A percentile compares a stretch with the other conserved stretches of the same genome.
These are phyloP conservation scores for Aspergillus tubingensis DNA, from an alignment of 2,329 filamentous ascomycete genomes.

Conservation along the genomic window DNA sequence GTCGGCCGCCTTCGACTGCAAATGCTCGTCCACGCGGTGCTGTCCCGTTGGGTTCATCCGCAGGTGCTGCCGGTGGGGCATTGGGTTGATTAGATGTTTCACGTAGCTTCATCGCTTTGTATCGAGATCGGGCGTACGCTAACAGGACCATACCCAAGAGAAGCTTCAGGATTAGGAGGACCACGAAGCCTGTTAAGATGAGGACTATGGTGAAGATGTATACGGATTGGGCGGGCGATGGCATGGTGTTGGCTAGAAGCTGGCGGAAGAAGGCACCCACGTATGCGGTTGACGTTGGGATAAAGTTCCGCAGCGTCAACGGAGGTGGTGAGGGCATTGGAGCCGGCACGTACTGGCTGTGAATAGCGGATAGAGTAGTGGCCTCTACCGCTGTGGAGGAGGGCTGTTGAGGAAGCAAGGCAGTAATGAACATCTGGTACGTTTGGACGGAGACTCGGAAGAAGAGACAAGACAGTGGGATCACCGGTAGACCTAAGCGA, in stretches of 20 bases:
- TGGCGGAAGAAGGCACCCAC: constrained; percentile 42
- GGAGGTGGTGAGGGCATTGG: constrained; percentile 67
- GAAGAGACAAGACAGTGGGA: constrained; percentile 90
- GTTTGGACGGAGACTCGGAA: constrained; percentile 93
- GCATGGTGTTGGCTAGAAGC: constrained; percentile 45
- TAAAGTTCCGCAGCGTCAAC: constrained; percentile 57
- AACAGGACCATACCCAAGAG: constrained; percentile 86
- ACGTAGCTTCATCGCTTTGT: constrained; percentile 74
- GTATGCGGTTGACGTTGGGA: constrained; percentile 56
- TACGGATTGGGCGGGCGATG: constrained; percentile 43
- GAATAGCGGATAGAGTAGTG: constrained; percentile 47
- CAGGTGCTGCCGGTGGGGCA: constrained; percentile 6
- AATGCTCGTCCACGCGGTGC: constrained; percentile 45
- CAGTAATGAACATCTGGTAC: constrained; percentile 96
- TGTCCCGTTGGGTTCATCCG: constrained; percentile 15
- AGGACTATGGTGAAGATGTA: constrained; percentile 70
- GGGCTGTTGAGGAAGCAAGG: constrained; percentile 75
- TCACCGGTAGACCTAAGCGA: constrained; percentile 83
- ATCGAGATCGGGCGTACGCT: constrained; percentile 75
- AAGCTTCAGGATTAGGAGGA: constrained; percentile 81
- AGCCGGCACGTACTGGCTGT: constrained; percentile 57
- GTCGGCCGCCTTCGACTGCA: constrained; percentile 69
- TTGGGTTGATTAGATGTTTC: constrained; percentile 46
- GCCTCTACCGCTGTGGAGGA: constrained; percentile 38
- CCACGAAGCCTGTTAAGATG: constrained; percentile 80